Evolutionary conservation across 805 yeast genomes (phyloP).

Genomic region (Kodamaea laetipori): DNA sequence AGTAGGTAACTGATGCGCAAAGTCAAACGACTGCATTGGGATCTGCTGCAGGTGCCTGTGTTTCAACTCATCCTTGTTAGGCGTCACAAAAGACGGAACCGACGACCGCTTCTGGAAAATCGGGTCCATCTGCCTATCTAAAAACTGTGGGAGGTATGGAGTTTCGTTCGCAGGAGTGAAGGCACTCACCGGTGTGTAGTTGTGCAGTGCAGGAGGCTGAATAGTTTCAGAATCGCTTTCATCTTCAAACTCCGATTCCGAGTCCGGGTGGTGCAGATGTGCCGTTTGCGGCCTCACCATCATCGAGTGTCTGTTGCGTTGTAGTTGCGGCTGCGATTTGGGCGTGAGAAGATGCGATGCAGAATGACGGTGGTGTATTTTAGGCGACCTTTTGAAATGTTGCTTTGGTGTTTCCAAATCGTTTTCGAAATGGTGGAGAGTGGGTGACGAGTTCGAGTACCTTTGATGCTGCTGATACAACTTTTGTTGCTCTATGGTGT

Average conservation of each 20-base stretch:
- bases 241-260: slow-evolving; percentile 18
- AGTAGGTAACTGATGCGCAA: slow-evolving; percentile 3
- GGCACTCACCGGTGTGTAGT: slow-evolving; percentile 13
- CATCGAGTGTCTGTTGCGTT: slow-evolving; percentile 9
- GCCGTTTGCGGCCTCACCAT: slow-evolving; percentile 7
- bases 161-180: slow-evolving; percentile 10
- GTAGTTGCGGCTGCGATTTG: slow-evolving; percentile 1
- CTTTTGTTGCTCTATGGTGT: slow-evolving; percentile 4
- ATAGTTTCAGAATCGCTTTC: slow-evolving; percentile 12
- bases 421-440: slow-evolving; percentile 1
- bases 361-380: not conserved
- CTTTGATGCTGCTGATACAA: slow-evolving; percentile 1
- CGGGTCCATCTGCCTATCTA: slow-evolving; percentile 11
- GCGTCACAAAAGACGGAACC: slow-evolving; percentile 6
- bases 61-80: not conserved
- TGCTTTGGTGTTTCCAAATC: slow-evolving; percentile 2
- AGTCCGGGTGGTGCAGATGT: slow-evolving; percentile 9
- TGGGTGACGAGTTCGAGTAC: slow-evolving; percentile 1
- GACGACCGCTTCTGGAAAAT: slow-evolving; percentile 7
- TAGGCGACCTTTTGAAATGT: not conserved
- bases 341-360: slow-evolving; percentile 3
- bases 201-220: not conserved
- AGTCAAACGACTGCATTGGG: slow-evolving; percentile 4
- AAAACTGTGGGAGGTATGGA: slow-evolving; percentile 9
- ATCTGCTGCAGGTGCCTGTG: slow-evolving; percentile 5